These are phyloP conservation scores for Dactylellina sp. DNA, from an alignment of 2,329 filamentous ascomycete species.

Conservation along the genomic window DNA sequence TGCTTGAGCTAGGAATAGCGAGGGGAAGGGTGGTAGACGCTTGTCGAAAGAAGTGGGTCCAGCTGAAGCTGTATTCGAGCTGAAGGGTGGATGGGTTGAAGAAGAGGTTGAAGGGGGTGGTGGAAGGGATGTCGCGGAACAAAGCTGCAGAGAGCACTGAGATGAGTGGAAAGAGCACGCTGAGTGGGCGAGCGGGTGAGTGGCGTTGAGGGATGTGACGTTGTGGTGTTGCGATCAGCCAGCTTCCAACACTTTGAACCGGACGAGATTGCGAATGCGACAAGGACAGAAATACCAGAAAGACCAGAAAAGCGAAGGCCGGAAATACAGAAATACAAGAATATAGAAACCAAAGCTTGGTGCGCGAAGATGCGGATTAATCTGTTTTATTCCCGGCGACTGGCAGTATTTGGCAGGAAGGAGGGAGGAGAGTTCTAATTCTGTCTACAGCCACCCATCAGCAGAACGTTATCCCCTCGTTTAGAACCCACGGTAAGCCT, in stretches of 20 bases:
- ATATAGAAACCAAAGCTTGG: too few relatives aligned
- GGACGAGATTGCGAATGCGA: conserved; percentile 22
- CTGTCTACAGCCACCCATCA: conserved; percentile 10
- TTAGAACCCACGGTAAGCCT: conserved; percentile 12
- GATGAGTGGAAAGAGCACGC: not conserved
- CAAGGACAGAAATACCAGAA: not conserved
- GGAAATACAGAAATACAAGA: too few relatives aligned
- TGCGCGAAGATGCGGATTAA: not conserved
- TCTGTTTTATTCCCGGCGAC: not conserved
- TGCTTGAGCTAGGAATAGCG: not conserved
- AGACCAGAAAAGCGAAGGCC: too few relatives aligned
- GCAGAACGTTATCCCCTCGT: conserved; percentile 24
- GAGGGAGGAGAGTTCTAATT: conserved; percentile 23
- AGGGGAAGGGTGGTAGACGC: not conserved
- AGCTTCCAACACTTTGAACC: conserved; percentile 5
- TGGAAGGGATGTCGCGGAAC: conserved; percentile 18
- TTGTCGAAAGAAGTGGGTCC: not conserved
- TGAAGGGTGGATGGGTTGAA: not conserved
- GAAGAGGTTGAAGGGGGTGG: conserved; percentile 2
- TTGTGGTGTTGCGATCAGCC: conserved; percentile 39
- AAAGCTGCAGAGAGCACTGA: conserved; percentile 23
- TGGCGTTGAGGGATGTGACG: conserved; percentile 22
- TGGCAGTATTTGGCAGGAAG: conserved; percentile 4
- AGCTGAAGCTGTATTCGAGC: not conserved
- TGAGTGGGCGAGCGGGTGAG: too few relatives aligned